These are phyloP conservation scores for Stropharia rugosoannulata DNA, from an alignment of 768 basidiomycete species.

Conservation along the genomic window DNA sequence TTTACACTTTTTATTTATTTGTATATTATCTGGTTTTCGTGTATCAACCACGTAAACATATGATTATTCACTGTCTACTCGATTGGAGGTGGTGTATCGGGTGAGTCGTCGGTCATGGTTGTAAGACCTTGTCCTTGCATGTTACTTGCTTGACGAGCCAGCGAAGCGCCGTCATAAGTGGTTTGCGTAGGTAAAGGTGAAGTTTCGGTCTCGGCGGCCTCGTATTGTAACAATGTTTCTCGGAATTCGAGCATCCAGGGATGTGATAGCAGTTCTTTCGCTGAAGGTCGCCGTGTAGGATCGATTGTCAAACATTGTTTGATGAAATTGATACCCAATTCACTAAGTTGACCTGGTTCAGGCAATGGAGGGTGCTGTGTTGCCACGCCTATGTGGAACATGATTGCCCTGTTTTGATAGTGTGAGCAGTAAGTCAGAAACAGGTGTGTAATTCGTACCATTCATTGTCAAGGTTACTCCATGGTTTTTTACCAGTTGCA, in stretches of 20 bases:
- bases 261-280: conserved; percentile 82
- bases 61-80: conserved; percentile 18
- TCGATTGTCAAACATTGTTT: conserved; percentile 89
- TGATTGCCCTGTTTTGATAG: conserved; percentile 79
- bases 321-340: conserved; percentile 90
- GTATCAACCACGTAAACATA: conserved; percentile 6
- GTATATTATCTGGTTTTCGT: conserved; percentile 16
- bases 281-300: conserved; percentile 78
- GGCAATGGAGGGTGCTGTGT: conserved; percentile 96
- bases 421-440: not conserved
- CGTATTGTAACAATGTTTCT: conserved; percentile 66
- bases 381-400: conserved; percentile 98
- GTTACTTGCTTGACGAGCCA: conserved; percentile 56
- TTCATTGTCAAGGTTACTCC: conserved; percentile 99
- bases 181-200: conserved; percentile 46
- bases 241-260: conserved; percentile 88
- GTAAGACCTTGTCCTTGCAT: conserved; percentile 63
- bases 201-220: conserved; percentile 58
- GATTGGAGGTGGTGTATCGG: conserved; percentile 40
- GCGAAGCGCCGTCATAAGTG: conserved; percentile 47
- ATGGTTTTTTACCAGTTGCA: conserved; percentile 95
- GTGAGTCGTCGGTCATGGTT: conserved; percentile 49
- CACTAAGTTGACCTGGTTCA: conserved; percentile 85
- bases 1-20: conserved; percentile 10
- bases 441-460: conserved; percentile 55